phyloP scores from a whole-genome alignment of 2,329 filamentous ascomycete genomes.

The Neofusicoccum kwambonambiense region DNA sequence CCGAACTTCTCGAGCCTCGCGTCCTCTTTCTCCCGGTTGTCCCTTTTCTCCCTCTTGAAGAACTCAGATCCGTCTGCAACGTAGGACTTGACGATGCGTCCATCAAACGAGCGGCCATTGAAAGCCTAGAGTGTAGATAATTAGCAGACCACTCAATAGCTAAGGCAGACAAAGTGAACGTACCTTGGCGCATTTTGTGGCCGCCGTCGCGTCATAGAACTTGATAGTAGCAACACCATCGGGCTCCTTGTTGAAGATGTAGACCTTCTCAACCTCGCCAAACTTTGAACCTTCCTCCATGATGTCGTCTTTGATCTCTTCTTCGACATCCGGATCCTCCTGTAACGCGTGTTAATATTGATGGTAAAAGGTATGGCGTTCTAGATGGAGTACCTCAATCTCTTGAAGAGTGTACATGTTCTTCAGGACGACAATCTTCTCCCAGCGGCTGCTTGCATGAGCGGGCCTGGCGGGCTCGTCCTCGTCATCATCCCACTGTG shows the following conservation, averaged over 20 bases:
- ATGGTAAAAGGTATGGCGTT: no score
- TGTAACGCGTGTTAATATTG: background rate
- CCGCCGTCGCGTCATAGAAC: conserved; percentile 70
- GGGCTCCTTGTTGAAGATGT: conserved; percentile 82
- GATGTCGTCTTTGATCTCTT: conserved; percentile 58
- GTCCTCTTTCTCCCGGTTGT: conserved; percentile 51
- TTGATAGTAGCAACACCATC: conserved; percentile 83
- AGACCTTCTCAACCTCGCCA: conserved; percentile 85
- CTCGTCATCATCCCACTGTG: conserved; percentile 94
- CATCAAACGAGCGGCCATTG: conserved; percentile 77
- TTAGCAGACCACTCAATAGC: background rate
- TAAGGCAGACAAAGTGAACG: conserved; percentile 19
- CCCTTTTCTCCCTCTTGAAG: conserved; percentile 64
- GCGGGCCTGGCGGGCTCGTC: conserved; percentile 29
- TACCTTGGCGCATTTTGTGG: conserved; percentile 65
- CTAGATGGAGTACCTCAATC: background rate
- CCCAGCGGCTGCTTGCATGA: conserved; percentile 62
- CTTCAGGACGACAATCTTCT: conserved; percentile 82
- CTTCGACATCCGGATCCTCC: conserved; percentile 2
- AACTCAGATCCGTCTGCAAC: conserved; percentile 69
- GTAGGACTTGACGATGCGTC: conserved; percentile 68
- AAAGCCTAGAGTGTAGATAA: conserved; percentile 46
- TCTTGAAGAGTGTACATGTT: conserved; percentile 82
- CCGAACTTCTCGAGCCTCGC: conserved; percentile 51
- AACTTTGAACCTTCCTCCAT: conserved; percentile 84